Evolutionary conservation across 2,329 filamentous ascomycete species (phyloP).

Genomic region (Penicillium vulpinum): DNA sequence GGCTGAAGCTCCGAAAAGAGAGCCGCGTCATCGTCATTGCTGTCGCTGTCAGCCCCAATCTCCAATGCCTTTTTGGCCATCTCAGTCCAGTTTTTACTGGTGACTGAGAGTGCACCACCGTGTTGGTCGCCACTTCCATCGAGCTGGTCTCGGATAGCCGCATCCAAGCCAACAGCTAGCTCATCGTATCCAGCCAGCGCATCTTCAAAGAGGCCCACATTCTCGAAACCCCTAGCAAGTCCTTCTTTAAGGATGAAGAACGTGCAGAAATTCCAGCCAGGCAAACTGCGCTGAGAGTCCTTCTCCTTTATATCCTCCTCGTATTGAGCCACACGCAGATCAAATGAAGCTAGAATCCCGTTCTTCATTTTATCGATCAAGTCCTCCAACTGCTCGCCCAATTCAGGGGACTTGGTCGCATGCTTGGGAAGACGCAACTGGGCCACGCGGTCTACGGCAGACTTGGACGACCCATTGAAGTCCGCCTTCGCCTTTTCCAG

Average conservation of each 20-base stretch:
- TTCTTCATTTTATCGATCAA: conserved; percentile 83
- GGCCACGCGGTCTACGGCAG: conserved; percentile 71
- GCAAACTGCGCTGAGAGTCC: conserved; percentile 79
- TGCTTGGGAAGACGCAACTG: conserved; percentile 73
- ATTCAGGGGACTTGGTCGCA: conserved; percentile 70
- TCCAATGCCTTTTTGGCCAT: conserved; percentile 57
- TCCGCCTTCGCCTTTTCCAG: conserved; percentile 87
- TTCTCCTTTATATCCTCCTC: conserved; percentile 97
- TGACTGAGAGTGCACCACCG: conserved; percentile 69
- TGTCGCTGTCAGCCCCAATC: conserved; percentile 33
- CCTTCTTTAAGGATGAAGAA: conserved; percentile 99
- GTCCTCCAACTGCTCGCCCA: conserved; percentile 79
- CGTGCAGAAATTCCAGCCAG: conserved; percentile 98
- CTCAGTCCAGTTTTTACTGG: conserved; percentile 71
- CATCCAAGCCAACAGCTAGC: conserved; percentile 81
- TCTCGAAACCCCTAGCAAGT: conserved; percentile 89
- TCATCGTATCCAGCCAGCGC: conserved; percentile 94
- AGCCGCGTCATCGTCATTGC: conserved; percentile 34
- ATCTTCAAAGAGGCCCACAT: conserved; percentile 92
- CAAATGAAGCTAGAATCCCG: conserved; percentile 84
- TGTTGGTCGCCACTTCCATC: conserved; percentile 63
- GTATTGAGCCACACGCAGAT: conserved; percentile 86
- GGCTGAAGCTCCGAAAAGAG: conserved; percentile 31
- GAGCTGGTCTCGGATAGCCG: conserved; percentile 73
- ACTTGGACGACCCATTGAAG: conserved; percentile 78